These are phyloP conservation scores for Barbatosphaeria neglecta DNA, from an alignment of 495 filamentous ascomycete species.

Conservation along the genomic window DNA sequence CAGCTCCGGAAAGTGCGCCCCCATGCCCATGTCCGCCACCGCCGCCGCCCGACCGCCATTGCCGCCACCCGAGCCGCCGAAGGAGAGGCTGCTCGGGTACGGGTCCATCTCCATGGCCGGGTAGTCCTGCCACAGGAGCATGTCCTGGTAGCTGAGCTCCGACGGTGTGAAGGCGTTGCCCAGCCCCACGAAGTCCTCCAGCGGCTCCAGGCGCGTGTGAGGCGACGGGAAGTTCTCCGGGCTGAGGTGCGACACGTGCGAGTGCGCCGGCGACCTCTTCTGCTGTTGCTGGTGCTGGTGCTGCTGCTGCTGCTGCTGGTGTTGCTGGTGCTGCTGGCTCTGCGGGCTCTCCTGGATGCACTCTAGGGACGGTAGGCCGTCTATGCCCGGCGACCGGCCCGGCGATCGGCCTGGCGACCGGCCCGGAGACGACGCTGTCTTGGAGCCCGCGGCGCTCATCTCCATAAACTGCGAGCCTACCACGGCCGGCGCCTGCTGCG, in stretches of 20 bases:
- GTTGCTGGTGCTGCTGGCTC: too few relatives aligned
- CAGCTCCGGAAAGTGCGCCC: conserved; percentile 13
- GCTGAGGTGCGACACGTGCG: conserved; percentile 13
- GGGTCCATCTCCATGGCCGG: conserved; percentile 18
- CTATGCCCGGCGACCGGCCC: conserved; percentile 14
- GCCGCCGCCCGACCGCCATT: too few relatives aligned
- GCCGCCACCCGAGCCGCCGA: conserved; percentile 4
- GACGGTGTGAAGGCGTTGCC: conserved; percentile 13
- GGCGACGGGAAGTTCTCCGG: conserved; percentile 22
- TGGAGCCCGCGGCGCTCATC: conserved; percentile 13
- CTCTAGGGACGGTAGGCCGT: conserved; percentile 14
- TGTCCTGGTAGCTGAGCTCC: conserved; percentile 21
- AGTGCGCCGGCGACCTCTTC: conserved; percentile 18
- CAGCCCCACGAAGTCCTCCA: conserved; percentile 26
- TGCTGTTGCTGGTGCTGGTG: too few relatives aligned
- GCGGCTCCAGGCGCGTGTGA: conserved; percentile 14
- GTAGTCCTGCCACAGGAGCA: conserved; percentile 22
- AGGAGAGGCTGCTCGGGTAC: conserved; percentile 15
- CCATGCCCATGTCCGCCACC: conserved; percentile 22
- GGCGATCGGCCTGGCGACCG: too few relatives aligned
- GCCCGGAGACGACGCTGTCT: conserved; percentile 9
- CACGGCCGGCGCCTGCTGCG: conserved; percentile 10
- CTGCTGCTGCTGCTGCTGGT: too few relatives aligned
- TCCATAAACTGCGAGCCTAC: conserved; percentile 26
- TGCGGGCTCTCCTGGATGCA: conserved; percentile 14